phyloP scores from a whole-genome alignment of 176 grass and related monocot species.

The Rhipidocladum racemiflorum region DNA sequence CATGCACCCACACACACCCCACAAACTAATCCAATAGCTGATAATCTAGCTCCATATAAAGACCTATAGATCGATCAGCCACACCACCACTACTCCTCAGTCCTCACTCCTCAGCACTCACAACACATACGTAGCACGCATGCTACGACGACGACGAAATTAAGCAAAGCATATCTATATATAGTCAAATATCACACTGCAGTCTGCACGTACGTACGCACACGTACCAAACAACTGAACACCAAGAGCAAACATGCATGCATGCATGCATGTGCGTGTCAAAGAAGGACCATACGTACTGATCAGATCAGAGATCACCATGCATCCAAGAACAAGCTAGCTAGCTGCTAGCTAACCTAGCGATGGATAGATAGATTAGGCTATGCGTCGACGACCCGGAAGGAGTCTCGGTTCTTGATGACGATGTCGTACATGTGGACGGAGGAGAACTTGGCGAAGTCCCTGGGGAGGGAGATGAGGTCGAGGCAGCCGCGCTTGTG shows the following conservation, averaged over 20 bases:
- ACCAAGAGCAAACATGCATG: background rate
- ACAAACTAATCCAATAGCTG: background rate
- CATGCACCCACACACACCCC: background rate
- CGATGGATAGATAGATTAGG: background rate
- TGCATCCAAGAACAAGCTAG: background rate
- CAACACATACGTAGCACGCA: background rate
- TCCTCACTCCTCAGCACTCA: background rate
- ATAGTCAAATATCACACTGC: background rate
- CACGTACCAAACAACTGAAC: background rate
- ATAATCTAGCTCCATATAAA: background rate
- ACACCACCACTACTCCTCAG: background rate
- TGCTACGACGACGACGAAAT: background rate
- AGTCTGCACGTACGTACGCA: background rate
- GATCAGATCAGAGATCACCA: too few relatives aligned
- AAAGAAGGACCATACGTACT: background rate
- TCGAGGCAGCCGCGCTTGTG: constrained; percentile 70
- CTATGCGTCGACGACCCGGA: constrained; percentile 62
- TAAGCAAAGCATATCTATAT: background rate
- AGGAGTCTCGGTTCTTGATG: constrained; percentile 78
- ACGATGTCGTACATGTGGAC: constrained; percentile 94
- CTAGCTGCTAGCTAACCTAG: too few relatives aligned
- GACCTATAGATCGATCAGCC: background rate
- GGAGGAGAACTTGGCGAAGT: constrained; percentile 73
- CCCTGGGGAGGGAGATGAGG: constrained; percentile 82
- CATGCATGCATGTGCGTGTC: background rate